A percentile compares a stretch with the other conserved stretches of the same genome.
These are phyloP conservation scores for Seiridium unicorne DNA, from an alignment of 2,329 filamentous ascomycete species.

Conservation along the genomic window DNA sequence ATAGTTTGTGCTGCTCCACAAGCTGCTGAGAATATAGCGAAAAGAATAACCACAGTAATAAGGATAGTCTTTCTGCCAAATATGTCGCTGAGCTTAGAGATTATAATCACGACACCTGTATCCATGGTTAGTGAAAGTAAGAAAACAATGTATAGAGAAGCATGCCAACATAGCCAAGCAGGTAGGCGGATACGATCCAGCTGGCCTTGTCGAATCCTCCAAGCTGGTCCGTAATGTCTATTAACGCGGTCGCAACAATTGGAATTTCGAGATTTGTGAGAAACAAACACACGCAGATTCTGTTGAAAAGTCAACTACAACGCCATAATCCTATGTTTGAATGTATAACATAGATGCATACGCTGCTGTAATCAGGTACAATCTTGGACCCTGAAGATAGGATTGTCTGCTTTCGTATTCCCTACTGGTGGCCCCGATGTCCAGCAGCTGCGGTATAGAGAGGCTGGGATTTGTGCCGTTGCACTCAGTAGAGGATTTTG, in stretches of 20 bases:
- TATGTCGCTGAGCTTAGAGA: slow-evolving; percentile 43
- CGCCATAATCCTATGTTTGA: not conserved
- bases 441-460: not conserved
- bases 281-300: not conserved
- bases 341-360: too few relatives aligned
- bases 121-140: not conserved
- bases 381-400: not conserved
- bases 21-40: slow-evolving; percentile 29
- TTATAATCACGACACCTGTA: slow-evolving; percentile 37
- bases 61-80: slow-evolving; percentile 37
- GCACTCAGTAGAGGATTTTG: too few relatives aligned
- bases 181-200: not conserved
- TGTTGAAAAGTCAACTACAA: not conserved
- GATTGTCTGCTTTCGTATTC: not conserved
- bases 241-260: not conserved
- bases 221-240: not conserved
- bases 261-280: not conserved
- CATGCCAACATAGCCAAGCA: not conserved
- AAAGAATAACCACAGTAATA: slow-evolving; percentile 33
- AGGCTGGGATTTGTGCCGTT: not conserved
- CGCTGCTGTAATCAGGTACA: not conserved
- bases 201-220: not conserved
- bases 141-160: not conserved
- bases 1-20: not conserved
- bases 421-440: not conserved